Evolutionary conservation across 352 stramenopile species (phyloP).

Genomic region (Phytophthora melonis): DNA sequence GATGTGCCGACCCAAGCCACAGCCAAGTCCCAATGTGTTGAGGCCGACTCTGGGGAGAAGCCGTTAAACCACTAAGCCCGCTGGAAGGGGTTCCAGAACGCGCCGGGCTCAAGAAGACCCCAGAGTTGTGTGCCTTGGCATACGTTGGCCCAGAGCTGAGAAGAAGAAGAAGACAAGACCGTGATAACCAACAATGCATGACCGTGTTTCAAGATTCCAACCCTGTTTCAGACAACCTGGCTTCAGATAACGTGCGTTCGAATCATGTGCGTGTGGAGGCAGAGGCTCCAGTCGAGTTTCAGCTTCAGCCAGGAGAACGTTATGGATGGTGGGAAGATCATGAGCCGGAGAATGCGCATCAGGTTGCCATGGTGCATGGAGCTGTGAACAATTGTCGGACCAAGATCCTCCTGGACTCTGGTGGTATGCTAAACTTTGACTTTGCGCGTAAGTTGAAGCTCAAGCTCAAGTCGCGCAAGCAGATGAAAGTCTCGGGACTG

Average conservation of each 20-base stretch:
- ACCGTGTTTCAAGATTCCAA: neutral
- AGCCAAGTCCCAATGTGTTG: neutral
- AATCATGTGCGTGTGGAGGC: neutral
- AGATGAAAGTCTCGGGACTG: conserved; percentile 13
- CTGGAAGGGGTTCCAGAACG: neutral
- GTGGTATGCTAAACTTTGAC: conserved; percentile 9
- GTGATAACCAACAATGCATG: neutral
- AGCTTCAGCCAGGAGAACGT: neutral
- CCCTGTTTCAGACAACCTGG: neutral
- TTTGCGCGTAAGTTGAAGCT: conserved; percentile 16
- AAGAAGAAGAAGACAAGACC: neutral
- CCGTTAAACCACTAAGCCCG: neutral
- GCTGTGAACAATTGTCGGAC: conserved; percentile 1
- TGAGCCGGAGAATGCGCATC: neutral
- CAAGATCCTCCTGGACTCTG: conserved; percentile 5
- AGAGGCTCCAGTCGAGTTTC: neutral
- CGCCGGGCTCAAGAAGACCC: neutral
- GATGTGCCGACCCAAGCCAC: neutral
- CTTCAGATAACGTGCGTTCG: neutral
- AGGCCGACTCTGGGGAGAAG: neutral
- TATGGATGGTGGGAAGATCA: neutral
- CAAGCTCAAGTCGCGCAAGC: neutral
- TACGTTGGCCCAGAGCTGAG: neutral
- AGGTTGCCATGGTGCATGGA: neutral
- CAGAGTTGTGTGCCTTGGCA: neutral